Evolutionary conservation across 1,284 basidiomycete genomes (phyloP), one percentile per base, ranked within the genome.

Genomic region (Ceratobasidium sp.): DNA sequence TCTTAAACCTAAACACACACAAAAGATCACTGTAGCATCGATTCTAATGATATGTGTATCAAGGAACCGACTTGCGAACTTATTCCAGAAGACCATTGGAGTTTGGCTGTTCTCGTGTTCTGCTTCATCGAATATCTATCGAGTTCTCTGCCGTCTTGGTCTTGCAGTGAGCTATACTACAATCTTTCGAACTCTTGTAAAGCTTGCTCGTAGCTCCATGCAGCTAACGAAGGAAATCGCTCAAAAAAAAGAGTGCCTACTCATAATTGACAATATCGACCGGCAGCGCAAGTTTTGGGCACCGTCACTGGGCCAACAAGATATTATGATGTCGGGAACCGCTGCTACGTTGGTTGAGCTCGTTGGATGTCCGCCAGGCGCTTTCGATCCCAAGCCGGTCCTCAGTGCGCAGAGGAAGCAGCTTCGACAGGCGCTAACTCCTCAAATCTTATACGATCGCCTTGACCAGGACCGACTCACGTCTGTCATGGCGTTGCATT

Each of bases 81-180:
- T 71, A 13, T 71, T 71, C 20, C 69, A 71, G 69, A 71, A 71
- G 49, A 58, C 40, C 6, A 71, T 56, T 23, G 46, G 51, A 1
- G 51, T 71, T 3, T 71, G 69, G 69, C 69, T 71, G 20, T 71
- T 71, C 23, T 44, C 69, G 9, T 56, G 56, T 26, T 56, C 49
- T 2, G 69, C 69, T 26, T 33, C 69, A 5, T 20, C 28, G n/a
- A 15, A 53, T 58, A 56, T 71, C 33, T 71, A 71, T 20, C 51
- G 69, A 12, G 39, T 71, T n/a, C 4, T 56, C 2, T 55, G 69
- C 33, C 69, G 69, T 23, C 1, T 71, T 58, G 69, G 69, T 3
- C 49, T 71, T n/a, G 26, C 69, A 3, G 20, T 71, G 3, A 18
- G 51, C n/a, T 71, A 71, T 26, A 71, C 7, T 13, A 7, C 44